Conservation (phyloP, 345 rosid genomes). For the Durio zibethinus region DNA sequence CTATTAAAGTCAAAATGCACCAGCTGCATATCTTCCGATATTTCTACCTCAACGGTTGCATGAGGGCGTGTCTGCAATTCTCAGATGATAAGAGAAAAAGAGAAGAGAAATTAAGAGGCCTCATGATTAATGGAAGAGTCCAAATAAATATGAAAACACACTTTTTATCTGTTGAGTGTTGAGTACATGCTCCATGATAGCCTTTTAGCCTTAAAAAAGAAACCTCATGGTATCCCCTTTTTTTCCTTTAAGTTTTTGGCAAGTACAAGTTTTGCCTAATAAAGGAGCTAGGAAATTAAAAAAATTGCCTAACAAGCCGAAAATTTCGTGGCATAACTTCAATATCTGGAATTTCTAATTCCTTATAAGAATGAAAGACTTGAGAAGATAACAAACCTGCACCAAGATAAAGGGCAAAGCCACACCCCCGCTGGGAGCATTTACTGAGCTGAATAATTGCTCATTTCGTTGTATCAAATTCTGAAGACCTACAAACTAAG, state of each 20-base stretch:
- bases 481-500: slow-evolving; percentile 82
- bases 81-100: slow-evolving; percentile 7
- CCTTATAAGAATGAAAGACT: background rate
- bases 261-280: background rate
- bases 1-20: slow-evolving; percentile 98
- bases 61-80: slow-evolving; percentile 83
- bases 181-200: background rate
- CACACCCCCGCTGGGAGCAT: slow-evolving; percentile 83
- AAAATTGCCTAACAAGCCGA: background rate
- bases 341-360: background rate
- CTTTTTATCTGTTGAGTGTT: background rate
- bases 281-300: background rate
- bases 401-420: slow-evolving; percentile 97
- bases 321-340: background rate
- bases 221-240: background rate
- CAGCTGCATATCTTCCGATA: slow-evolving; percentile 99
- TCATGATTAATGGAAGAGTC: slow-evolving; percentile 11
- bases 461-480: slow-evolving; percentile 81
- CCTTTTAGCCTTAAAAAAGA: background rate
- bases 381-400: slow-evolving; percentile 56
- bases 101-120: slow-evolving; percentile 7
- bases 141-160: background rate
- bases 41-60: slow-evolving; percentile 99
- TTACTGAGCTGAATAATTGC: slow-evolving; percentile 69
- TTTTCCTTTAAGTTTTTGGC: background rate